phyloP scores from a whole-genome alignment of 2,329 filamentous ascomycete genomes.

The Lachnellula willkommii region DNA sequence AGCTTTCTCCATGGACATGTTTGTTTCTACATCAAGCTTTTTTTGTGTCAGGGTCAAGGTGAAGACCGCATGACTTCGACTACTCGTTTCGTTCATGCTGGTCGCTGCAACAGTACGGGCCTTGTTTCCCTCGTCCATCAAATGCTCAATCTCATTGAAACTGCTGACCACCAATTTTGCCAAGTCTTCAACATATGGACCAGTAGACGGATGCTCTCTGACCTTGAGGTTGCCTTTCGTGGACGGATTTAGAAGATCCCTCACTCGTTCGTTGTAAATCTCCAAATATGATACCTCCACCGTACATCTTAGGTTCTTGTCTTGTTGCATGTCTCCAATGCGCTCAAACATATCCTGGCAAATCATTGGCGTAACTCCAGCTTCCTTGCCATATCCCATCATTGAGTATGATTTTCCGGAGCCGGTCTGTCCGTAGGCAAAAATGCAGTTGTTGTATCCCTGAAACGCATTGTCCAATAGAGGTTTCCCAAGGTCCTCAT shows the following conservation, averaged over 20 bases:
- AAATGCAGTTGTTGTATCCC: constrained; percentile 99
- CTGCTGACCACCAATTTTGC: constrained; percentile 91
- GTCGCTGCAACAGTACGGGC: constrained; percentile 95
- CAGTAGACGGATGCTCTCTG: constrained; percentile 93
- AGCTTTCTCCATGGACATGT: constrained; percentile 96
- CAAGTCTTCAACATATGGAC: constrained; percentile 95
- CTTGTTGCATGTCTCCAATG: constrained; percentile 64
- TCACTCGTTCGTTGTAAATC: constrained; percentile 97
- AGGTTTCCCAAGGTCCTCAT: constrained; percentile 80
- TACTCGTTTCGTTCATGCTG: constrained; percentile 99
- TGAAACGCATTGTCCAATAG: constrained; percentile 96
- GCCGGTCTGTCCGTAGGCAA: constrained; percentile 96
- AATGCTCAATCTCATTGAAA: constrained; percentile 90
- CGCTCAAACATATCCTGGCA: constrained; percentile 96
- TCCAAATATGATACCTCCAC: constrained; percentile 98
- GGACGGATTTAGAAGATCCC: constrained; percentile 88
- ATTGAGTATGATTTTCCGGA: constrained; percentile 99
- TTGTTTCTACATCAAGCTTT: constrained; percentile 81
- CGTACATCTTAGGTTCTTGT: constrained; percentile 77
- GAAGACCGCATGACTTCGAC: constrained; percentile 96
- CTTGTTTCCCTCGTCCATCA: constrained; percentile 99
- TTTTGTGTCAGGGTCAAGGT: constrained; percentile 95
- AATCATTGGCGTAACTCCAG: constrained; percentile 93
- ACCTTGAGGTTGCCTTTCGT: constrained; percentile 97
- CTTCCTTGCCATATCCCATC: constrained; percentile 98